Evolutionary conservation across 2,329 filamentous ascomycete genomes (phyloP).

Genomic region (Aureobasidium namibiae): DNA sequence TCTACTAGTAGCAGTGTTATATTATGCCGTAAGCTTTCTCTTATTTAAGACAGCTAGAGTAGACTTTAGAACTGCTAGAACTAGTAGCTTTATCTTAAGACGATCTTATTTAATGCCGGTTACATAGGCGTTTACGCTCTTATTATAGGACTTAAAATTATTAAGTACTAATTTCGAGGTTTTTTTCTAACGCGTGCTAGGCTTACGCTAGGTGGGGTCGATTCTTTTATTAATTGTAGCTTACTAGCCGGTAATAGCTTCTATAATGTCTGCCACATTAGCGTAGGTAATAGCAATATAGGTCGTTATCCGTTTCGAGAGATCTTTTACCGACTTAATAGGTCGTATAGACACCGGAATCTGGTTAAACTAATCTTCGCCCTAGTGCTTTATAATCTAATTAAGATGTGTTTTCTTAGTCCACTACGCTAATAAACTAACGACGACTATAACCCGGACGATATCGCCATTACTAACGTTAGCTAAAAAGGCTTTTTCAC

Average conservation of each 20-base stretch:
- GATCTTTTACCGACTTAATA: background rate
- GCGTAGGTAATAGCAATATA: background rate
- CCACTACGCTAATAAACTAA: background rate
- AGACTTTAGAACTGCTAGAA: too few relatives aligned
- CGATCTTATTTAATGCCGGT: too few relatives aligned
- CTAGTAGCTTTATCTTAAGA: too few relatives aligned
- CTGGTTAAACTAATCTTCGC: background rate
- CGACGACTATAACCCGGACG: background rate
- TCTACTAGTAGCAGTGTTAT: too few relatives aligned
- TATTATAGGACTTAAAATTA: too few relatives aligned
- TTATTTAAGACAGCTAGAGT: too few relatives aligned
- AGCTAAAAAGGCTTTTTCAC: background rate
- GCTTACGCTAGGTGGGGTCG: too few relatives aligned
- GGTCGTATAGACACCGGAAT: background rate
- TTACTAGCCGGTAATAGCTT: background rate
- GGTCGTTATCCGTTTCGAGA: background rate
- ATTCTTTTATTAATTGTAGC: too few relatives aligned
- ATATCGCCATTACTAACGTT: background rate
- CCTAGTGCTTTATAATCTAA: background rate
- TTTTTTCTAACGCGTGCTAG: too few relatives aligned
- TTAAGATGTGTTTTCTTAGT: background rate
- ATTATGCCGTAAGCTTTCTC: too few relatives aligned
- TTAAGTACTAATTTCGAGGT: too few relatives aligned
- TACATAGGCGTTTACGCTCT: too few relatives aligned
- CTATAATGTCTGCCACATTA: background rate